Evolutionary conservation across 257 asterid species (phyloP), one percentile per base, ranked within the genome.

Genomic region (Vinca minor): DNA sequence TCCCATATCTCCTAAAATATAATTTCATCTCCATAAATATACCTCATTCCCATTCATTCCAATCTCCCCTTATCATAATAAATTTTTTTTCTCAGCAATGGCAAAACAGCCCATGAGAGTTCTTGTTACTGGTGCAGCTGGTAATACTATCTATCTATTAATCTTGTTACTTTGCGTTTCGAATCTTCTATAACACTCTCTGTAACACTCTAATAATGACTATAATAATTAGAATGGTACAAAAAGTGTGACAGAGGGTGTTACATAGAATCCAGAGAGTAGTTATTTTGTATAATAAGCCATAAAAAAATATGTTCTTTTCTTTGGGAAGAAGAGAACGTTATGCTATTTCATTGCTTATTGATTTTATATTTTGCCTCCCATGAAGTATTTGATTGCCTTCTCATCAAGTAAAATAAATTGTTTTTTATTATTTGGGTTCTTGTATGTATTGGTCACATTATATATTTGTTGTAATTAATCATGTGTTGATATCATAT

Each of bases 331-430:
- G 62, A 81, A 69, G 78, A 38, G 45, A 70, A 65, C n/a, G 80
- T 68, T 81, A 79, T 84, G 65, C 94, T 66, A 70, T 72, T 78
- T 26, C 94, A 69, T 80, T 71, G 71, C 89, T 87, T 89, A n/a
- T 75, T 70, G 83, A 49, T 75, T 81, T 81, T 74, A 83, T 74
- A 71, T 79, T 81, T 9, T 21, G 15, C 54, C 35, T 59, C 29
- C 32, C 15, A 17, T 46, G 26, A 47, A 49, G 38, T 18, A 34
- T 2, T 34, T 34, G 7, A 23, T n/a, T n/a, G n/a, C 53, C 10
- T 49, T 62, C 65, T 63, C 54, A n/a, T n/a, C n/a, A n/a, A n/a
- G n/a, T n/a, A n/a, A n/a, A n/a, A n/a, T n/a, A n/a, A n/a, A n/a
- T n/a, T n/a, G n/a, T n/a, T n/a, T n/a, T n/a, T n/a, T n/a, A n/a